Evolutionary conservation across 2,329 filamentous ascomycete genomes (phyloP).

Genomic region (Monilinia fructicola): DNA sequence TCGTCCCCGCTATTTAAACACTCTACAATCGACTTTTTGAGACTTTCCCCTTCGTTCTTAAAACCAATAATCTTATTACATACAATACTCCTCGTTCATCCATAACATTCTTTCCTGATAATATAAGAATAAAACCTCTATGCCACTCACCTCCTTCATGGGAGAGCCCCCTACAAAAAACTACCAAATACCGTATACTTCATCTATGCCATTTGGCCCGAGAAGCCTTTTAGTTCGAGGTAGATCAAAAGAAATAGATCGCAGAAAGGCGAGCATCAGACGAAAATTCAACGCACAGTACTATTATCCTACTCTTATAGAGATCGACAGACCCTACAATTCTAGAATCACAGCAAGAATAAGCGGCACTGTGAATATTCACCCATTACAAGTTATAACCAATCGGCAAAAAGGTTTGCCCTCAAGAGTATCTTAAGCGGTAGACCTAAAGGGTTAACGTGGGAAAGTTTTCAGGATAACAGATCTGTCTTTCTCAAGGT

Average conservation of each 20-base stretch:
- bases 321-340: neutral
- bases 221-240: neutral
- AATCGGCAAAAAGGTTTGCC: neutral
- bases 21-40: neutral
- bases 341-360: neutral
- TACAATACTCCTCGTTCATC: neutral
- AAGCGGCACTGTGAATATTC: neutral
- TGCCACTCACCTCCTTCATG: neutral
- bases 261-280: neutral
- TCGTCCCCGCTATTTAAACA: conserved; percentile 1
- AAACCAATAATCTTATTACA: neutral
- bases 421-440: neutral
- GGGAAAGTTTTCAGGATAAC: neutral
- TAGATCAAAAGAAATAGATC: neutral
- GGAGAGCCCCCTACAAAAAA: neutral
- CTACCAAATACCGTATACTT: neutral
- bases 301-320: neutral
- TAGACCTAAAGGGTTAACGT: neutral
- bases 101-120: neutral
- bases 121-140: neutral
- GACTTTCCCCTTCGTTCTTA: neutral
- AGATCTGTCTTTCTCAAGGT: neutral
- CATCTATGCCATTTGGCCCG: neutral
- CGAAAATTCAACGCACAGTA: neutral
- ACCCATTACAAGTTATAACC: neutral